Evolutionary conservation across 352 stramenopile genomes (phyloP).

Genomic region (Hyaloperonospora brassicae): DNA sequence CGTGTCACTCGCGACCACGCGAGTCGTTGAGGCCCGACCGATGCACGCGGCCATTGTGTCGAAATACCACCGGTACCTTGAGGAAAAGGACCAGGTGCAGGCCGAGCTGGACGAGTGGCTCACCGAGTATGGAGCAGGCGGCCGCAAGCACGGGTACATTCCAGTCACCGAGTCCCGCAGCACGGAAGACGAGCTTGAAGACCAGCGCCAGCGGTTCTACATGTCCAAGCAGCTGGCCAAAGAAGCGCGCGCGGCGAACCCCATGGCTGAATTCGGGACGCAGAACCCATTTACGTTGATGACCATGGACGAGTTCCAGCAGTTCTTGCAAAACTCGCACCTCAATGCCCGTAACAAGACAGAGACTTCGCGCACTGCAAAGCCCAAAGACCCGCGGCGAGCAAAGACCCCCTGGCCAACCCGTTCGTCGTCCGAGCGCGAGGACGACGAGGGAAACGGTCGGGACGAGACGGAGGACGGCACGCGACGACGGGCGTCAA

Average conservation of each 20-base stretch:
- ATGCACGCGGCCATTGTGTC: conserved; percentile 43
- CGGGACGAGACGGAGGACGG: too few relatives aligned
- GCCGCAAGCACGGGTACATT: conserved; percentile 29
- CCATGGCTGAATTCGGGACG: conserved; percentile 33
- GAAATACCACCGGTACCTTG: conserved; percentile 49
- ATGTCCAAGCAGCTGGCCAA: conserved; percentile 35
- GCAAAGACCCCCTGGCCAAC: too few relatives aligned
- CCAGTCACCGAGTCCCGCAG: conserved; percentile 31
- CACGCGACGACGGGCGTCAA: conserved; percentile 5
- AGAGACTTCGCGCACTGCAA: neutral
- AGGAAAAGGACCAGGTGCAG: conserved; percentile 33
- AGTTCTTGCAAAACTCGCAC: conserved; percentile 34
- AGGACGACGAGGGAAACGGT: too few relatives aligned
- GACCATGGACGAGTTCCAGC: conserved; percentile 43
- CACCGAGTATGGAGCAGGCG: conserved; percentile 22
- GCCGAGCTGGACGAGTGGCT: conserved; percentile 44
- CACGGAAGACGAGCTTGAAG: conserved; percentile 27
- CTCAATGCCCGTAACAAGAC: conserved; percentile 10
- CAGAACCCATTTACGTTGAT: conserved; percentile 49
- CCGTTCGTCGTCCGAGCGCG: too few relatives aligned
- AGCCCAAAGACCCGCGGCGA: neutral
- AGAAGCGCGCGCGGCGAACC: conserved; percentile 28
- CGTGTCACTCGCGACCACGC: conserved; percentile 17
- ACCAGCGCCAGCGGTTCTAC: conserved; percentile 40
- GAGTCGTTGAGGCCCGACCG: conserved; percentile 20